These are phyloP conservation scores for Ophryocystis elektroscirrha DNA, from an alignment of 169 alveolate genomes.

Conservation along the genomic window DNA sequence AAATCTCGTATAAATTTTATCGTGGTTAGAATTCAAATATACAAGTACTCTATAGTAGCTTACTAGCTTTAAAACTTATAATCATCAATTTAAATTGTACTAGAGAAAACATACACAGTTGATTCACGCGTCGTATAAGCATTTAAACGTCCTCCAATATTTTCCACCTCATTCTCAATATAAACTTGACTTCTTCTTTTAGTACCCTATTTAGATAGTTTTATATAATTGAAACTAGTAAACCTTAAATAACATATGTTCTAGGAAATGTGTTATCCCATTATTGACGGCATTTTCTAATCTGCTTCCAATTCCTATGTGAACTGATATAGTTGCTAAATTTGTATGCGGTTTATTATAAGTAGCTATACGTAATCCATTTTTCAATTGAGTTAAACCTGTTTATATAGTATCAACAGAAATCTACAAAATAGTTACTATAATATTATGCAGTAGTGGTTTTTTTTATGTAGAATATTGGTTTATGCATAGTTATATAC, in stretches of 20 bases:
- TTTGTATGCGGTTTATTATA: conserved; percentile 34
- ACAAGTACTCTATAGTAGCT: too few species aligned
- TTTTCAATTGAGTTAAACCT: conserved; percentile 19
- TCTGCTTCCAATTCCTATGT: conserved; percentile 81
- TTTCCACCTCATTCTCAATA: conserved; percentile 76
- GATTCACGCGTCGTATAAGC: conserved; percentile 92
- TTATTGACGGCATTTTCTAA: conserved; percentile 63
- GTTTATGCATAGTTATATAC: too few species aligned
- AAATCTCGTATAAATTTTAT: too few species aligned
- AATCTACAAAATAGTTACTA: too few species aligned
- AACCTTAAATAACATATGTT: conserved; percentile 80
- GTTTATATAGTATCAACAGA: too few species aligned
- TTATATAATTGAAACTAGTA: background rate
- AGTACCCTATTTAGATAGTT: conserved; percentile 50
- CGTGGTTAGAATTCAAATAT: too few species aligned
- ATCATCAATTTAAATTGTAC: too few species aligned
- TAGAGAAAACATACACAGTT: conserved; percentile 56
- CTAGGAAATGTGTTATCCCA: conserved; percentile 89
- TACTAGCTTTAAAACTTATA: too few species aligned
- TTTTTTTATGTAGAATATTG: too few species aligned
- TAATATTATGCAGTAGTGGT: too few species aligned
- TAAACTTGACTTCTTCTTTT: conserved; percentile 53
- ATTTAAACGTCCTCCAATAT: conserved; percentile 79
- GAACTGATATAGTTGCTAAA: conserved; percentile 66
- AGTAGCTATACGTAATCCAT: conserved; percentile 67